Evolutionary conservation across 106 monocot species (phyloP).

Genomic region (Acanthochlamys bracteata): DNA sequence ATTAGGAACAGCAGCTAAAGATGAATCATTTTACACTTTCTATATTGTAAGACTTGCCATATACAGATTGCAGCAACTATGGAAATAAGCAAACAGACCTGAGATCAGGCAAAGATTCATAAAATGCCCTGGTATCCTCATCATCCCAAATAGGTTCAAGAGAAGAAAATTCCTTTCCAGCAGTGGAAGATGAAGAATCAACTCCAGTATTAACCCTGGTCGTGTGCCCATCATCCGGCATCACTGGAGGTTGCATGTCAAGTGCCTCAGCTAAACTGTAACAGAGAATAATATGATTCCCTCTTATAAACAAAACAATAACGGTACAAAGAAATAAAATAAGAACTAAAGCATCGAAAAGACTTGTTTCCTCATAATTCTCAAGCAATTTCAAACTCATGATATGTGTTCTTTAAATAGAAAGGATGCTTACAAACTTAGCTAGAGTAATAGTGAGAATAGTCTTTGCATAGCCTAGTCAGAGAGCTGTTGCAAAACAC

Average conservation of each 20-base stretch:
- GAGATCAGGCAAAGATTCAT: constrained; percentile 94
- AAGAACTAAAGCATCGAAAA: not conserved
- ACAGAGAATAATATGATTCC: constrained; percentile 2
- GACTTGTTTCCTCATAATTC: too few species aligned
- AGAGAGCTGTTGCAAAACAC: too few species aligned
- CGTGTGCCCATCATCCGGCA: constrained; percentile 96
- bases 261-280: constrained; percentile 88
- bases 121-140: constrained; percentile 90
- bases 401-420: too few species aligned
- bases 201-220: constrained; percentile 73
- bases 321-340: too few species aligned
- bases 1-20: too few species aligned
- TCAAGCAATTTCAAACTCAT: too few species aligned
- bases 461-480: too few species aligned
- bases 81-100: constrained; percentile 50
- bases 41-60: too few species aligned
- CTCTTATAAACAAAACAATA: not conserved
- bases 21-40: too few species aligned
- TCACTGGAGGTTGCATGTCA: constrained; percentile 88
- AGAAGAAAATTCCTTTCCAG: constrained; percentile 59
- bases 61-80: too few species aligned
- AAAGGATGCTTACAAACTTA: too few species aligned
- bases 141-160: constrained; percentile 97
- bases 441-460: too few species aligned
- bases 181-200: constrained; percentile 47